phyloP scores from a whole-genome alignment of 2,329 filamentous ascomycete species.

The Fusarium humuli region DNA sequence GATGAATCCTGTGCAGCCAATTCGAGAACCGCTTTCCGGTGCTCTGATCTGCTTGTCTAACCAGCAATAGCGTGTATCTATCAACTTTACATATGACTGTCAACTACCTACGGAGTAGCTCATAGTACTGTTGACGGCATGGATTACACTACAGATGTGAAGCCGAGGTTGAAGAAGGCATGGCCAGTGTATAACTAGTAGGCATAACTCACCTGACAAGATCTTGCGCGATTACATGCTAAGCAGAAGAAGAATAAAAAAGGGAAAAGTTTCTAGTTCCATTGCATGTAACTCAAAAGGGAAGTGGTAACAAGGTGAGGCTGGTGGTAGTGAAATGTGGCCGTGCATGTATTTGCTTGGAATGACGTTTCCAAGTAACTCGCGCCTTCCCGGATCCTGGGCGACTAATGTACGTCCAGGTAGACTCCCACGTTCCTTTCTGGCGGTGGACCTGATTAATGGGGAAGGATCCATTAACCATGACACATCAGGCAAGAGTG shows the following conservation, averaged over 20 bases:
- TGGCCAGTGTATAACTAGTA: not conserved
- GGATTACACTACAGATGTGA: not conserved
- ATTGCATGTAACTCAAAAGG: not conserved
- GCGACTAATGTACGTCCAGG: not conserved
- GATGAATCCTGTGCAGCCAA: not conserved
- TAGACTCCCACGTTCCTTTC: not conserved
- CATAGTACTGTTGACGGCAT: not conserved
- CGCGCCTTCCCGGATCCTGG: not conserved
- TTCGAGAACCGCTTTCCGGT: not conserved
- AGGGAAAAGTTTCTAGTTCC: not conserved
- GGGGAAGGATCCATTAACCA: conserved; percentile 20
- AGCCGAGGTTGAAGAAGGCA: not conserved
- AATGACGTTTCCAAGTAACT: conserved; percentile 18
- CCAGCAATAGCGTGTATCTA: not conserved
- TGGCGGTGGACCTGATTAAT: conserved; percentile 11
- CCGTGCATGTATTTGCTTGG: conserved; percentile 3
- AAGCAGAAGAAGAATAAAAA: too few species aligned
- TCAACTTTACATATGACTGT: not conserved
- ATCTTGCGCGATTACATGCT: not conserved
- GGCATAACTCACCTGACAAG: not conserved
- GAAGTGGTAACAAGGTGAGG: not conserved
- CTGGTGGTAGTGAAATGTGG: conserved; percentile 13
- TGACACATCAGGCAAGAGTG: conserved; percentile 20
- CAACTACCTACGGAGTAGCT: not conserved
- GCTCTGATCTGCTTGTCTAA: not conserved